Percentiles rank a stretch among this genome's conserved stretches.
phyloP scores from a whole-genome alignment of 2,329 filamentous ascomycete genomes.

The Cladosporium velox region DNA sequence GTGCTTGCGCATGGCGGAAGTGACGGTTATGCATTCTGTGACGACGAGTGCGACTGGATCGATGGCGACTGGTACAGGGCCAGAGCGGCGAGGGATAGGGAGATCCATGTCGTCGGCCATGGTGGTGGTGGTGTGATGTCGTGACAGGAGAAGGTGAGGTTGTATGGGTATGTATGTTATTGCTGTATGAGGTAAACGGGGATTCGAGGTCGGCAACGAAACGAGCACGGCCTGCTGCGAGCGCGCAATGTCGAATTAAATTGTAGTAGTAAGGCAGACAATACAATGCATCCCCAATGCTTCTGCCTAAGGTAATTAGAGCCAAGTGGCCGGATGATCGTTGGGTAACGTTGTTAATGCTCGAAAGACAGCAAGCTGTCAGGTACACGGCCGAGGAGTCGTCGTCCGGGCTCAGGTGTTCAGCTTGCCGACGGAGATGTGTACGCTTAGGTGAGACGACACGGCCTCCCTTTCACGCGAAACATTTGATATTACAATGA shows the following conservation, averaged over 20 bases:
- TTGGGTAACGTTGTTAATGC: background rate
- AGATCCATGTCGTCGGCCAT: slow-evolving; percentile 17
- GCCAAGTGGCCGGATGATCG: background rate
- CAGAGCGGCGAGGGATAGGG: slow-evolving; percentile 2
- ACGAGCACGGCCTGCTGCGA: slow-evolving; percentile 3
- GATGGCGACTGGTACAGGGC: slow-evolving; percentile 36
- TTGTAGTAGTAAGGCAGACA: background rate
- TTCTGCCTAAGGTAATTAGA: background rate
- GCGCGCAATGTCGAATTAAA: background rate
- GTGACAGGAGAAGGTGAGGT: background rate
- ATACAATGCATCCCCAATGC: slow-evolving; percentile 6
- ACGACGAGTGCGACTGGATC: slow-evolving; percentile 68
- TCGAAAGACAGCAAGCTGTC: background rate
- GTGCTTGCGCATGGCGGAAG: slow-evolving; percentile 97
- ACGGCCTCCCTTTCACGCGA: background rate
- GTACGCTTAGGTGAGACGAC: background rate
- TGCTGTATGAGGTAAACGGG: slow-evolving; percentile 3
- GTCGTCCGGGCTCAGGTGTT: background rate
- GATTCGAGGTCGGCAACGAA: background rate
- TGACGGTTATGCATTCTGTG: slow-evolving; percentile 98
- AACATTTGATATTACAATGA: background rate
- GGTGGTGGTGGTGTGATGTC: slow-evolving; percentile 7
- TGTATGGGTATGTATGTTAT: slow-evolving; percentile 12
- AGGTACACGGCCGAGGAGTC: background rate
- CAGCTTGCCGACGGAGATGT: background rate